Percentiles rank a stretch among this genome's conserved stretches.
These are phyloP conservation scores for Phytophthora citrophthora DNA, from an alignment of 352 stramenopile species.

Conservation along the genomic window DNA sequence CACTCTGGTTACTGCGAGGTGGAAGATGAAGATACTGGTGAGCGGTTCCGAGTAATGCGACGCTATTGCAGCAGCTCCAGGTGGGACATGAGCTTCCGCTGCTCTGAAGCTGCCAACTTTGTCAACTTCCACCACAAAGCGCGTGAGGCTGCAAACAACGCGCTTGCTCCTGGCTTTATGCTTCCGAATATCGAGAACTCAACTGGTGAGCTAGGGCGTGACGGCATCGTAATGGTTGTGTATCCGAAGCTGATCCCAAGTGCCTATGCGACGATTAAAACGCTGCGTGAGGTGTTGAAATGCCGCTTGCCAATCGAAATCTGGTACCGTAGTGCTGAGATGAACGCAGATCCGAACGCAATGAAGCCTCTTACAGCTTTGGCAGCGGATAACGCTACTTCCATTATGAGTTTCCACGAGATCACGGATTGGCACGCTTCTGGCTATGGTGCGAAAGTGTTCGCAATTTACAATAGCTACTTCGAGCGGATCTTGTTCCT, in stretches of 20 bases:
- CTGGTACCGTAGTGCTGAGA: conserved; percentile 49
- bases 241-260: conserved; percentile 59
- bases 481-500: conserved; percentile 60
- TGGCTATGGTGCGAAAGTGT: conserved; percentile 57
- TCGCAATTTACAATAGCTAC: conserved; percentile 52
- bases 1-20: conserved; percentile 55
- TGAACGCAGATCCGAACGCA: conserved; percentile 32
- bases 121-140: conserved; percentile 45
- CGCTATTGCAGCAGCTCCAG: conserved; percentile 42
- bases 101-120: conserved; percentile 55
- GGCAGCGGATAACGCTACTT: conserved; percentile 25
- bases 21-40: conserved; percentile 38
- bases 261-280: conserved; percentile 47
- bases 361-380: conserved; percentile 27
- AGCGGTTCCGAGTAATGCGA: conserved; percentile 47
- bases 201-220: conserved; percentile 4
- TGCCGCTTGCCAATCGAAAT: conserved; percentile 63
- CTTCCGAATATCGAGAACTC: conserved; percentile 25
- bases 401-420: conserved; percentile 29
- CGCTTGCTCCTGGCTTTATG: conserved; percentile 20
- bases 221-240: conserved; percentile 65
- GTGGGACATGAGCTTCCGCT: conserved; percentile 47
- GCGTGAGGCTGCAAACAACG: conserved; percentile 17
- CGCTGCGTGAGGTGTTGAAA: conserved; percentile 39
- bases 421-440: conserved; percentile 41